These are phyloP conservation scores for Epichloe festucae DNA, from an alignment of 2,329 filamentous ascomycete genomes.

Conservation along the genomic window DNA sequence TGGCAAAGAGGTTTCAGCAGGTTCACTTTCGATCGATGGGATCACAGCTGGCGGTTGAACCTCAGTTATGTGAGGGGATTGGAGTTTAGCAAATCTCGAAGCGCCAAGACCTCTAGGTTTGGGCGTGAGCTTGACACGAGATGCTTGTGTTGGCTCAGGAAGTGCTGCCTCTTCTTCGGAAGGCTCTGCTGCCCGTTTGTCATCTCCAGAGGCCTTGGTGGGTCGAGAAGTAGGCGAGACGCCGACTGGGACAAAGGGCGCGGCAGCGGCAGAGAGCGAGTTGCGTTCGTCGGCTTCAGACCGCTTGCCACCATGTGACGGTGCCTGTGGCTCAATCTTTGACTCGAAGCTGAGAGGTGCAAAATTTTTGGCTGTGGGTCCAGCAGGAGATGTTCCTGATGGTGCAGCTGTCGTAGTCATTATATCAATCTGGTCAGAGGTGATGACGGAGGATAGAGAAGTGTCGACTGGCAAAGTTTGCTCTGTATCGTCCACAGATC, in stretches of 20 bases:
- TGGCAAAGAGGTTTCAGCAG: neutral
- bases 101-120: constrained; percentile 29
- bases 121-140: constrained; percentile 18
- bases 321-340: constrained; percentile 34
- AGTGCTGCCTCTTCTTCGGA: neutral
- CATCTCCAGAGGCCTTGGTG: constrained; percentile 1
- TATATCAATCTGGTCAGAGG: constrained; percentile 40
- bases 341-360: constrained; percentile 48
- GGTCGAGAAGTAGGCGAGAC: constrained; percentile 14
- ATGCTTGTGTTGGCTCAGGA: constrained; percentile 8
- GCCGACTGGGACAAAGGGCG: constrained; percentile 47
- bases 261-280: constrained; percentile 53
- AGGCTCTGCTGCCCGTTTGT: neutral
- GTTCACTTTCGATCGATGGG: constrained; percentile 18
- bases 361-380: constrained; percentile 31
- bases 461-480: constrained; percentile 30
- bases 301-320: constrained; percentile 32
- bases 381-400: constrained; percentile 38
- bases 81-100: constrained; percentile 31
- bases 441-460: constrained; percentile 39
- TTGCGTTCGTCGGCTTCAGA: constrained; percentile 30
- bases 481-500: constrained; percentile 29
- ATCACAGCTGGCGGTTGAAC: constrained; percentile 16
- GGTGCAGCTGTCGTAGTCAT: constrained; percentile 39
- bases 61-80: constrained; percentile 15